Percentiles rank a stretch among this genome's conserved stretches.
Conservation (phyloP, 371 early-diverging fungal species). For the Lichtheimia ramosa region DNA sequence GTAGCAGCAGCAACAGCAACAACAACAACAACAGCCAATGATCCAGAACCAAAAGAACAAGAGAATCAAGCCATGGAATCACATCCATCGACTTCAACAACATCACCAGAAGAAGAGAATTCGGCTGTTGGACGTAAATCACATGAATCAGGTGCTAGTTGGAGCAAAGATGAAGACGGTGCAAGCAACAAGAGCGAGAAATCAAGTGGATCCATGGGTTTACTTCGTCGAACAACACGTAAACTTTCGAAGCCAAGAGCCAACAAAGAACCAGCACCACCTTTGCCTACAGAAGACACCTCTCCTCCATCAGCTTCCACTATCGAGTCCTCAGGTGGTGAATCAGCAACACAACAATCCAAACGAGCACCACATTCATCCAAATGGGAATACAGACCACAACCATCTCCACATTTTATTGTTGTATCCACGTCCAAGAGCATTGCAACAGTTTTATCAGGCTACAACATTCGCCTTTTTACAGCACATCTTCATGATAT, state of each 20-base stretch:
- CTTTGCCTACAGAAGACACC: neutral
- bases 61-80: neutral
- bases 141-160: conserved; percentile 4
- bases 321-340: neutral
- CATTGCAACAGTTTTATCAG: conserved; percentile 22
- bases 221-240: conserved; percentile 14
- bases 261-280: neutral
- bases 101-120: neutral
- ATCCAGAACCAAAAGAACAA: neutral
- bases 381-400: conserved; percentile 28
- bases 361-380: conserved; percentile 11
- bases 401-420: conserved; percentile 38
- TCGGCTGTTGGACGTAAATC: neutral
- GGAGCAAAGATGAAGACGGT: conserved; percentile 3
- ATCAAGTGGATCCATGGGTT: neutral
- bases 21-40: neutral
- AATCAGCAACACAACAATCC: neutral
- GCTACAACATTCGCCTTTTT: conserved; percentile 35
- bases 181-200: conserved; percentile 8
- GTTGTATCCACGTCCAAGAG: conserved; percentile 17
- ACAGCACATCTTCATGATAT: conserved; percentile 7
- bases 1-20: neutral
- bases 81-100: neutral
- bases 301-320: conserved; percentile 1
- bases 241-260: conserved; percentile 6